phyloP scores from a whole-genome alignment of 805 yeast species.

The Kodamaea neixiangensis region DNA sequence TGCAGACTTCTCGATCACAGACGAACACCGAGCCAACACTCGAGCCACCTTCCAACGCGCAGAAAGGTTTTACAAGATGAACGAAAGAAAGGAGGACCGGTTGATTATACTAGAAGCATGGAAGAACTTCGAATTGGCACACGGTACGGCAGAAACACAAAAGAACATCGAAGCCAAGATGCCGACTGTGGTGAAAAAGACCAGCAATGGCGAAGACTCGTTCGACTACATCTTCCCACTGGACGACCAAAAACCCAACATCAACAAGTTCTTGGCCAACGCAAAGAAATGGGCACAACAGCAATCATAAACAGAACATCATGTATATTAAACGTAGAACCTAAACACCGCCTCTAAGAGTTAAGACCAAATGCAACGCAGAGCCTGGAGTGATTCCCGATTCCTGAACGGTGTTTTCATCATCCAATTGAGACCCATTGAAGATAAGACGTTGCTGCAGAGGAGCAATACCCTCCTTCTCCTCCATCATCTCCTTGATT shows the following conservation, averaged over 20 bases:
- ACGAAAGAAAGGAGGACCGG: slow-evolving; percentile 44
- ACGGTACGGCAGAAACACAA: slow-evolving; percentile 52
- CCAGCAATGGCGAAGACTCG: slow-evolving; percentile 48
- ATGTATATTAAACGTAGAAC: not conserved
- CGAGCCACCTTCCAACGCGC: slow-evolving; percentile 62
- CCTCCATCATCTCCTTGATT: slow-evolving; percentile 90
- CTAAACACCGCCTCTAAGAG: slow-evolving; percentile 80
- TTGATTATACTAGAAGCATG: slow-evolving; percentile 59
- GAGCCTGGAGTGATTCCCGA: slow-evolving; percentile 85
- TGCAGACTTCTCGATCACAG: slow-evolving; percentile 49
- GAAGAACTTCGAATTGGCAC: slow-evolving; percentile 59
- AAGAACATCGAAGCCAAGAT: slow-evolving; percentile 43
- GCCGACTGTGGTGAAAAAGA: slow-evolving; percentile 55
- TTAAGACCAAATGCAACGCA: slow-evolving; percentile 84
- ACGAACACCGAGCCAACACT: slow-evolving; percentile 51
- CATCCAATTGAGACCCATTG: slow-evolving; percentile 91
- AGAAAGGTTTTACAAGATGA: slow-evolving; percentile 41
- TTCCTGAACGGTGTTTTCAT: slow-evolving; percentile 68
- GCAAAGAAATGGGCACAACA: slow-evolving; percentile 39
- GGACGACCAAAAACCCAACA: slow-evolving; percentile 40
- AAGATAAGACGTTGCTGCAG: slow-evolving; percentile 89
- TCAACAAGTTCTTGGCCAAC: slow-evolving; percentile 42
- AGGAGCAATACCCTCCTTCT: slow-evolving; percentile 96
- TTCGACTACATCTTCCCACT: slow-evolving; percentile 70
- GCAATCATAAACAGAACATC: not conserved